Conservation (phyloP, 306 rosid species). For the Trifolium subterraneum region DNA sequence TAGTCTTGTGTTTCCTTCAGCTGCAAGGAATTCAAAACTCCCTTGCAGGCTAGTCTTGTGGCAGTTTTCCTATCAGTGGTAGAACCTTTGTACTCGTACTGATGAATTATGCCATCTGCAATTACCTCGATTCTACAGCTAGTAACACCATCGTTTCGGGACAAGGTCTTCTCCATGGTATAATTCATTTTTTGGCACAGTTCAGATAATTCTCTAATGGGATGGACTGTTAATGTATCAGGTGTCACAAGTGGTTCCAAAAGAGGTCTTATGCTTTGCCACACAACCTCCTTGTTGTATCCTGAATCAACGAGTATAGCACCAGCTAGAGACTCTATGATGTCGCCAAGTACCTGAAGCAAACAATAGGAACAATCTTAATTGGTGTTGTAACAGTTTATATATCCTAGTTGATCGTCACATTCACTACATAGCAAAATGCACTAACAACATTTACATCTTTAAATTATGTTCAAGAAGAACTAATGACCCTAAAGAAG, state of each 20-base stretch:
- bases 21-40: conserved; percentile 60
- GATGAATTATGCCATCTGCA: conserved; percentile 50
- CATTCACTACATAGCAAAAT: neutral
- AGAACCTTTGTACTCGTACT: conserved; percentile 26
- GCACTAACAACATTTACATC: no score
- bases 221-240: conserved; percentile 58
- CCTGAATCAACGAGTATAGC: conserved; percentile 80
- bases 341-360: conserved; percentile 78
- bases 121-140: conserved; percentile 49
- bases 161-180: conserved; percentile 8
- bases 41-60: conserved; percentile 53
- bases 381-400: conserved; percentile 2
- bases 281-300: conserved; percentile 56
- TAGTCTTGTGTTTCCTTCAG: conserved; percentile 39
- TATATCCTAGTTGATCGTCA: neutral
- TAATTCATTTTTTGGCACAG: conserved; percentile 53
- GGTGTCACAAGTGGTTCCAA: conserved; percentile 78
- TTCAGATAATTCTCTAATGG: conserved; percentile 56
- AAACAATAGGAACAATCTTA: conserved; percentile 23
- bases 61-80: conserved; percentile 46
- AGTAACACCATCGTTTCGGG: conserved; percentile 30
- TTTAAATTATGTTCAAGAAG: neutral
- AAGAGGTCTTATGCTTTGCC: conserved; percentile 65
- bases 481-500: neutral
- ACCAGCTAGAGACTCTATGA: conserved; percentile 84